Base-by-base conservation (phyloP, 352 stramenopile species). In the Thalassiosira mediterranea region DNA sequence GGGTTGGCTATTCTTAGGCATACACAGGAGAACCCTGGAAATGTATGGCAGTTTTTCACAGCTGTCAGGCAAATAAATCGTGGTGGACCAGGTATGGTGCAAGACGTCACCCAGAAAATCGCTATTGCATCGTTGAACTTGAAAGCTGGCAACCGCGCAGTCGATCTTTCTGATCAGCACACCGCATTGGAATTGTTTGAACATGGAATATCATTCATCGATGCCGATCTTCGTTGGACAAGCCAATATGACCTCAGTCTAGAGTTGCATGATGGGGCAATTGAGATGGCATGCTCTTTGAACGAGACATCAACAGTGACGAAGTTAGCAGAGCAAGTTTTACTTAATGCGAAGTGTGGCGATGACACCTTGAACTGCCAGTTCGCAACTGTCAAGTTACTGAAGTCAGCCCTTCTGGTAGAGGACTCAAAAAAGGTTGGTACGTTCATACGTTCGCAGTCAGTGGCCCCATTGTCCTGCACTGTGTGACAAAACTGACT, bases 131-230 rank as follows among this genome's bases (percentile, higher is more conserved):
- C 19, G 10, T 31, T 65, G 26, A 65, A 65, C 26, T 25, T 65
- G 56, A 72, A 72, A 40, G 63, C 63, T 21, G 63, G 63, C 3
- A 62, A 42, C 29, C 49, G 52, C 10, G 19, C 48, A 4, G 47
- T 32, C 23, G 21, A 72, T 4, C 48, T 49, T 2, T 72, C 49
- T 25, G 63, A 62, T 38, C 53, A 44, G 19, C 5, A 46, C 21
- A 57, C 49, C 5, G 63, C 63, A 1, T 56, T 72, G 15, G 8
- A 34, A 11, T 31, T 72, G 4, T 72, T 72, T 34, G 17, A 56
- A 46, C 52, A 62, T 63, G 63, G 63, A 40, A 64, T 62, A 21
- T 42, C 38, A 10, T 72, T 52, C 29, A 31, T 72, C 15, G 21
- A 17, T 15, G 17, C 52, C 21, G 21, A 72, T 5, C 5, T 21